These are phyloP conservation scores for Phlebiopsis flavidoalba DNA, from an alignment of 768 basidiomycete genomes.

Conservation along the genomic window DNA sequence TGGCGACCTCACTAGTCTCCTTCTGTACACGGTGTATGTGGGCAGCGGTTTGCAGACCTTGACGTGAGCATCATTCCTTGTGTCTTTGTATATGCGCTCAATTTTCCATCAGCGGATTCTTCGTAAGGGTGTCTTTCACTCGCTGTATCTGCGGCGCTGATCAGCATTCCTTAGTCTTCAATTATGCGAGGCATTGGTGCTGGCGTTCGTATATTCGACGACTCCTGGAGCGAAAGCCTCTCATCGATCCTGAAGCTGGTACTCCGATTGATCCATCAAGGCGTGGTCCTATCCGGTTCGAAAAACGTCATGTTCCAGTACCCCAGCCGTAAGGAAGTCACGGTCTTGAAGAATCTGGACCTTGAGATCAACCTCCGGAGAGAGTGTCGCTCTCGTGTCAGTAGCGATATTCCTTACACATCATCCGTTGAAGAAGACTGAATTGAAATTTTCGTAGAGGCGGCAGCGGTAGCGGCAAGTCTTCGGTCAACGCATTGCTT, in stretches of 20 bases:
- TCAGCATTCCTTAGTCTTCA: constrained; percentile 52
- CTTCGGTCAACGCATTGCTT: constrained; percentile 82
- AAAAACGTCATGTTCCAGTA: constrained; percentile 86
- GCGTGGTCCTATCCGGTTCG: constrained; percentile 73
- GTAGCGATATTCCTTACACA: constrained; percentile 28
- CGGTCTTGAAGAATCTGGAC: constrained; percentile 78
- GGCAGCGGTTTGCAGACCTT: constrained; percentile 76
- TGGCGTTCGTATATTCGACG: constrained; percentile 89
- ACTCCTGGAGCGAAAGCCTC: constrained; percentile 77
- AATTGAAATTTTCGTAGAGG: constrained; percentile 46
- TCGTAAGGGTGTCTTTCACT: constrained; percentile 26
- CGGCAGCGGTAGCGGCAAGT: constrained; percentile 91
- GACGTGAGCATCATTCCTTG: constrained; percentile 42
- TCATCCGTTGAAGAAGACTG: neutral
- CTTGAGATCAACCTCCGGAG: constrained; percentile 77
- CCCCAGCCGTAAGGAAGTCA: constrained; percentile 76
- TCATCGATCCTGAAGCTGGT: constrained; percentile 64
- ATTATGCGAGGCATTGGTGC: constrained; percentile 98
- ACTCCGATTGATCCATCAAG: constrained; percentile 46
- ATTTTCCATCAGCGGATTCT: constrained; percentile 27
- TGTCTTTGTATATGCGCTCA: neutral
- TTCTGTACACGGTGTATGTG: constrained; percentile 90
- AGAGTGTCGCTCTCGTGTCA: constrained; percentile 89
- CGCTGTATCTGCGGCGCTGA: neutral
- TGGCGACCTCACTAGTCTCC: constrained; percentile 83